Evolutionary conservation across 495 filamentous ascomycete genomes (phyloP).

Genomic region (Penicillium ucsense): DNA sequence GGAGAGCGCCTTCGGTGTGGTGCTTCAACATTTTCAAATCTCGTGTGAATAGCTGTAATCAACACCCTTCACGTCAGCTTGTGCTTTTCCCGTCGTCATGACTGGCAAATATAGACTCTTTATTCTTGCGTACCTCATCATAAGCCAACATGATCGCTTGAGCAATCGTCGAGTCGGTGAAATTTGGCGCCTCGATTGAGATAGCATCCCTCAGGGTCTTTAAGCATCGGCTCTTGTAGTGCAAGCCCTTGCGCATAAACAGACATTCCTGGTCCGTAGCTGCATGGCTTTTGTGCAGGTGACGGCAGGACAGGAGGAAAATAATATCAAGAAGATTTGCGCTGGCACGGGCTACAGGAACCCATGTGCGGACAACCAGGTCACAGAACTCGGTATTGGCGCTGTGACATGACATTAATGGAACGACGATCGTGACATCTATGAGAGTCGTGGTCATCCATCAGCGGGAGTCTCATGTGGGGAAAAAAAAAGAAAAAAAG

Average conservation of each 20-base stretch:
- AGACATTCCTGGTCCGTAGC: not conserved
- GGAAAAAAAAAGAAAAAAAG: too few relatives aligned
- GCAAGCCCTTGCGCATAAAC: slow-evolving; percentile 1
- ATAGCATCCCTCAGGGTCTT: slow-evolving; percentile 2
- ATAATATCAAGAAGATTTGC: slow-evolving; percentile 4
- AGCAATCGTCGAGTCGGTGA: slow-evolving; percentile 12
- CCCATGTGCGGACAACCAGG: slow-evolving; percentile 4
- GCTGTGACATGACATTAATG: slow-evolving; percentile 13
- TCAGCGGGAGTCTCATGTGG: too few relatives aligned
- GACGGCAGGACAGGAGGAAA: slow-evolving; percentile 5
- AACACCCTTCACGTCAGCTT: too few relatives aligned
- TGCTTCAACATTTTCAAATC: slow-evolving; percentile 11
- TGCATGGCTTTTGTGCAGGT: slow-evolving; percentile 1
- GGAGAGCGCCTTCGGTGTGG: slow-evolving; percentile 12
- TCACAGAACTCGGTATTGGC: slow-evolving; percentile 1
- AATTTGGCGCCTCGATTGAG: slow-evolving; percentile 4
- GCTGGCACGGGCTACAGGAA: slow-evolving; percentile 4
- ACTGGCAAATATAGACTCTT: too few relatives aligned
- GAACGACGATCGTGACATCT: slow-evolving; percentile 9
- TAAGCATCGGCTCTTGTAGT: slow-evolving; percentile 5
- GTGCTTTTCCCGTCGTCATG: too few relatives aligned
- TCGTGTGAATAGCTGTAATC: slow-evolving; percentile 6
- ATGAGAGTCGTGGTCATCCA: not conserved
- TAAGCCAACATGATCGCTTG: slow-evolving; percentile 18
- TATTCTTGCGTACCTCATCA: slow-evolving; percentile 9